Evolutionary conservation across 768 basidiomycete genomes (phyloP).

Genomic region (Hygrophorus pudorinus): DNA sequence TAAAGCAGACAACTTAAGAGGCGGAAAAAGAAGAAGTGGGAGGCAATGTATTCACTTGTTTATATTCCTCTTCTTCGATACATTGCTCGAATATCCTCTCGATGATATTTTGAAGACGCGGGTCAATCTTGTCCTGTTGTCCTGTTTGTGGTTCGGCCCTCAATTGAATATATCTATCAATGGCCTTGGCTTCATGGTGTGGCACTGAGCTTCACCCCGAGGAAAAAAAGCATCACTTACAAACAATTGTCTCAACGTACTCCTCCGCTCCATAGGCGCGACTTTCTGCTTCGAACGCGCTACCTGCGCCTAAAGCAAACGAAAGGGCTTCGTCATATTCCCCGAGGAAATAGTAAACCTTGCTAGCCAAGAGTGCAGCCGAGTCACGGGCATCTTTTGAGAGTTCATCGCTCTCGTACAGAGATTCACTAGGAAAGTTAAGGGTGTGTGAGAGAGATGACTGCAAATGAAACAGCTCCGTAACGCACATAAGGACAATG

Average conservation of each 20-base stretch:
- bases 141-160: slow-evolving; percentile 47
- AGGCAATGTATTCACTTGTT: slow-evolving; percentile 48
- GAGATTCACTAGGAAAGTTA: slow-evolving; percentile 56
- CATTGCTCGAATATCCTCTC: slow-evolving; percentile 84
- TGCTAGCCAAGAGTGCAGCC: slow-evolving; percentile 91
- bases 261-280: slow-evolving; percentile 60
- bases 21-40: slow-evolving; percentile 8
- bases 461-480: slow-evolving; percentile 6
- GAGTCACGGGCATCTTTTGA: slow-evolving; percentile 64
- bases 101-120: slow-evolving; percentile 73
- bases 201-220: not conserved
- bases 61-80: slow-evolving; percentile 82
- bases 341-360: slow-evolving; percentile 95
- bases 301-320: slow-evolving; percentile 87
- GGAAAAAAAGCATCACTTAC: slow-evolving; percentile 38
- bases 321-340: slow-evolving; percentile 93
- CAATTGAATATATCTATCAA: slow-evolving; percentile 82
- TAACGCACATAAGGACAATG: slow-evolving; percentile 74
- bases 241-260: slow-evolving; percentile 90
- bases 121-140: slow-evolving; percentile 58
- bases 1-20: slow-evolving; percentile 2
- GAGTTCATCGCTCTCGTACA: slow-evolving; percentile 79
- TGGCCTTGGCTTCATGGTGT: slow-evolving; percentile 68
- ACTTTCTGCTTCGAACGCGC: slow-evolving; percentile 72
- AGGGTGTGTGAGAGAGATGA: slow-evolving; percentile 7